Percentiles rank a stretch among this genome's conserved stretches.
Evolutionary conservation across 495 filamentous ascomycete genomes (phyloP).

Genomic region (Penicillium verhagenii): DNA sequence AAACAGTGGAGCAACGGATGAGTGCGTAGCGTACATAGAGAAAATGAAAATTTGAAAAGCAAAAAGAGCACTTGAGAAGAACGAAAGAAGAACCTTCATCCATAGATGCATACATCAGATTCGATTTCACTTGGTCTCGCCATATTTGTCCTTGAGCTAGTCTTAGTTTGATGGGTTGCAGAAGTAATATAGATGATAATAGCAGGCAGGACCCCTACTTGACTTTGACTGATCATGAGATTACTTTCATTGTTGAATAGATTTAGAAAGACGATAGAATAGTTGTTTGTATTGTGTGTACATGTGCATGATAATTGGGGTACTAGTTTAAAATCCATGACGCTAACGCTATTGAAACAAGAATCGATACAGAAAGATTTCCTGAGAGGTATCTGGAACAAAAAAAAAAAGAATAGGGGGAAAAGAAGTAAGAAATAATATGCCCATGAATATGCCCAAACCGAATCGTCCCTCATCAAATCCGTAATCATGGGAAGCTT

Average conservation of each 20-base stretch:
- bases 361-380: constrained; percentile 26
- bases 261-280: constrained; percentile 1
- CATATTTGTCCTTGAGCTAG: too few relatives aligned
- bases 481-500: constrained; percentile 22
- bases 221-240: neutral
- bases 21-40: neutral
- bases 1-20: neutral
- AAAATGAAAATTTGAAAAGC: neutral
- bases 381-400: constrained; percentile 37
- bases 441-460: constrained; percentile 27
- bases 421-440: constrained; percentile 24
- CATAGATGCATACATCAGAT: too few relatives aligned
- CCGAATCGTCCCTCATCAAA: constrained; percentile 27
- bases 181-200: neutral
- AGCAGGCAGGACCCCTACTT: neutral
- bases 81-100: too few relatives aligned
- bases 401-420: constrained; percentile 25
- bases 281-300: constrained; percentile 20
- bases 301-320: constrained; percentile 20
- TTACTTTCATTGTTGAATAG: neutral
- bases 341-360: constrained; percentile 25
- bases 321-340: constrained; percentile 15
- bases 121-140: too few relatives aligned
- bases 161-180: too few relatives aligned
- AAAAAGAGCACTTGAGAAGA: too few relatives aligned